Evolutionary conservation across 2,329 filamentous ascomycete species (phyloP).

Genomic region (Phyllosticta capitalensis): DNA sequence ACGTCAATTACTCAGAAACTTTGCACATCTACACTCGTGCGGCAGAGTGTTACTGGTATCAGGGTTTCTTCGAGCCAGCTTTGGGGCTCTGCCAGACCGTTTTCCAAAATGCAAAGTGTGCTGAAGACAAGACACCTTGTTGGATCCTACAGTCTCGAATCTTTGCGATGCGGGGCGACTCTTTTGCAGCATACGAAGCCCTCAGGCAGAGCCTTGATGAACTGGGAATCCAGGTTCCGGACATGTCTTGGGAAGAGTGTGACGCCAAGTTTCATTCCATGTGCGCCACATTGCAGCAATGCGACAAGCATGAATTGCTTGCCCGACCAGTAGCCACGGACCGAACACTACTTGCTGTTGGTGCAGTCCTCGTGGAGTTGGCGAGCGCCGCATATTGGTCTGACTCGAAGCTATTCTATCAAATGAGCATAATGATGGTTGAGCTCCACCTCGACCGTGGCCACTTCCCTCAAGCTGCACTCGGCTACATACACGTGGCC

Average conservation of each 20-base stretch:
- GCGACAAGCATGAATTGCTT: constrained; percentile 44
- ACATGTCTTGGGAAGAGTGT: constrained; percentile 64
- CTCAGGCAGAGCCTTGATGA: constrained; percentile 60
- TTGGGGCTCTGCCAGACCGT: constrained; percentile 59
- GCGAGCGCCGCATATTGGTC: constrained; percentile 65
- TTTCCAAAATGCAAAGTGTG: constrained; percentile 58
- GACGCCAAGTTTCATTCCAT: constrained; percentile 60
- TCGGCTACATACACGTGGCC: constrained; percentile 58
- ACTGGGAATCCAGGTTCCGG: constrained; percentile 58
- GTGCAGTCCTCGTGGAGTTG: constrained; percentile 61
- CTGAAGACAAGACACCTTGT: constrained; percentile 73
- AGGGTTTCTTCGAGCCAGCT: constrained; percentile 61
- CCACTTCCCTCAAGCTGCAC: constrained; percentile 58
- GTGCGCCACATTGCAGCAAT: constrained; percentile 20
- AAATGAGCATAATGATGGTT: constrained; percentile 57
- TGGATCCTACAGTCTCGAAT: constrained; percentile 78
- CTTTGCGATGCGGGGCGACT: constrained; percentile 63
- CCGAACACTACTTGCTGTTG: constrained; percentile 51
- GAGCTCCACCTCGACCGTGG: constrained; percentile 55
- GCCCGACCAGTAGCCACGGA: constrained; percentile 27
- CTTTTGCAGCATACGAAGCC: constrained; percentile 55
- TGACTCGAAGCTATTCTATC: constrained; percentile 62
- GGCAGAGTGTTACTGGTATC: constrained; percentile 74
- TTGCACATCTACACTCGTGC: constrained; percentile 67
- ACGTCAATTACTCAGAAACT: constrained; percentile 80